Evolutionary conservation across 352 stramenopile species (phyloP), one percentile per base, ranked within the genome.

Genomic region (Phytophthora sojae): DNA sequence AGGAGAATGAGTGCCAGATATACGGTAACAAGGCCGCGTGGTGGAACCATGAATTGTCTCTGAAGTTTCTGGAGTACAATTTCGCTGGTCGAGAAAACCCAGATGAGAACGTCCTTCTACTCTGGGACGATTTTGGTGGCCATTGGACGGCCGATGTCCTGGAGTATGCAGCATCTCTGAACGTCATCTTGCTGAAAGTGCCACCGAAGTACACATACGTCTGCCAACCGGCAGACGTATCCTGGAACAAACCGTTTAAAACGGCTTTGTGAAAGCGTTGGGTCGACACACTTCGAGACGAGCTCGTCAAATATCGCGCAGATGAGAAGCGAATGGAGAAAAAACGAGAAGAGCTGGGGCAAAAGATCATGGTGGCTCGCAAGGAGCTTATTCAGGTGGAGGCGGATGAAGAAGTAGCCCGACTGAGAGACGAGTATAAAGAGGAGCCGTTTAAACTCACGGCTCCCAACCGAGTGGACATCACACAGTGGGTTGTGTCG

Each of bases 181-280:
- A 45, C 37, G 37, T 45, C 15, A n/a, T 45, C 15, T n/a, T 19
- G 12, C 4, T 45, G 11, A 45, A 45, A 45, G 37, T 45, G 14
- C 12, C 37, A 15, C 37, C 37, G 12, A 44, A 17, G 15, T 45
- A 45, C 49, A n/a, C n/a, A n/a, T n/a, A n/a, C n/a, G n/a, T n/a
- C n/a, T n/a, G n/a, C n/a, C n/a, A n/a, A n/a, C n/a, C 6, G 14
- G 49, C 49, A 55, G 49, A 55, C 23, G 23, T 55, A 17, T 55
- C 49, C 8, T 55, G 23, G 23, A 55, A 55, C 14, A 35, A 55
- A 17, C 23, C 49, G 7, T 35, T 37, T 8, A 56, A 37, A 12
- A 6, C 23, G 0, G 9, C 5, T 8, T 37, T 56, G 12, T 23
- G 25, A 19, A 14, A 5, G 11, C 12, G 29, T 19, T 56, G 50